Evolutionary conservation across 305 asterid species (phyloP).

Genomic region (Lippia alba): DNA sequence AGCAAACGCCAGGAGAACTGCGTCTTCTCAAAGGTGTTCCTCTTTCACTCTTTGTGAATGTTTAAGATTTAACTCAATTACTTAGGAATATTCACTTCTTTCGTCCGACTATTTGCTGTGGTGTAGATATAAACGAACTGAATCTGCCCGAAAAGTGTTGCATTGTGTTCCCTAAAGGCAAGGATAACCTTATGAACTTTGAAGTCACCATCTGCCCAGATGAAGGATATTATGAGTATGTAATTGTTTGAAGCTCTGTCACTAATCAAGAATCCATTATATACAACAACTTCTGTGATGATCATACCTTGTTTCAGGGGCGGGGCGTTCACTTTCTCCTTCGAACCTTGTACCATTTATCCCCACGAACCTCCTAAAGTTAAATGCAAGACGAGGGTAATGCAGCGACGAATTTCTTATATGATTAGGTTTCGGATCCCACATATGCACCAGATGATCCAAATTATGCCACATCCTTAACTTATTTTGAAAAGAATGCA

Average conservation of each 20-base stretch:
- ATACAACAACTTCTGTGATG: conserved; percentile 4
- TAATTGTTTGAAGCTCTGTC: conserved; percentile 19
- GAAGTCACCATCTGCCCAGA: conserved; percentile 71
- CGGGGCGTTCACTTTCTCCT: conserved; percentile 60
- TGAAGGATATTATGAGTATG: conserved; percentile 68
- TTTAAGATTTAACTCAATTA: not conserved
- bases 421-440: not conserved
- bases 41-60: not conserved
- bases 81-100: not conserved
- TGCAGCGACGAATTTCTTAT: not conserved
- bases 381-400: conserved; percentile 77
- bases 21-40: conserved; percentile 69
- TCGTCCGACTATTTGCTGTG: conserved; percentile 1
- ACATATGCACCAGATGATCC: no score
- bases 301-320: conserved; percentile 42
- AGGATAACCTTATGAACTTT: conserved; percentile 72
- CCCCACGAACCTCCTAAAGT: conserved; percentile 79
- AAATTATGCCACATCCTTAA: no score
- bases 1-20: conserved; percentile 74
- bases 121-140: conserved; percentile 63
- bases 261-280: not conserved
- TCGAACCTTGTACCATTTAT: conserved; percentile 58
- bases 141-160: conserved; percentile 60
- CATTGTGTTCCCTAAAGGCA: conserved; percentile 62
- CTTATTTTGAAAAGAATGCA: no score